Evolutionary conservation across 495 filamentous ascomycete genomes (phyloP).

Genomic region (Margaritispora aquatica): DNA sequence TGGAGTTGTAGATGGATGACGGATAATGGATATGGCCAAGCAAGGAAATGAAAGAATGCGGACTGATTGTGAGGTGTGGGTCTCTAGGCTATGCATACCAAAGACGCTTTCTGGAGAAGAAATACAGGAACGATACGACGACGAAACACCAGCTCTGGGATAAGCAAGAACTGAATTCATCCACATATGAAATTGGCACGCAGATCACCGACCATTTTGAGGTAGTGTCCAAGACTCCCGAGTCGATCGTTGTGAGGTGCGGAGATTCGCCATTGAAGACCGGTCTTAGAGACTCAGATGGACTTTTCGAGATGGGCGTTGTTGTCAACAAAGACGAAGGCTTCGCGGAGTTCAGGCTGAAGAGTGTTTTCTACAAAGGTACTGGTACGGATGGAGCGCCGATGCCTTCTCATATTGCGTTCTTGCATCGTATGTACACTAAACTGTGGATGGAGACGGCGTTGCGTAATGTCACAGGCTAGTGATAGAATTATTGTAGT

Average conservation of each 20-base stretch:
- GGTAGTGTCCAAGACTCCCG: slow-evolving; percentile 58
- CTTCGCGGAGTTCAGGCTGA: slow-evolving; percentile 55
- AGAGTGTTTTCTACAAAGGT: slow-evolving; percentile 46
- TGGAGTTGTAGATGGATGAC: background rate
- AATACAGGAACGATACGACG: slow-evolving; percentile 50
- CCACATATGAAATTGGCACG: slow-evolving; percentile 55
- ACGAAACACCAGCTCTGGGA: slow-evolving; percentile 61
- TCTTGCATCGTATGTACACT: slow-evolving; percentile 58
- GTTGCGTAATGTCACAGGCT: slow-evolving; percentile 26
- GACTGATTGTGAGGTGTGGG: background rate
- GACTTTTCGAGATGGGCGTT: slow-evolving; percentile 63
- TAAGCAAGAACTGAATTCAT: slow-evolving; percentile 42
- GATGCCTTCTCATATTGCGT: slow-evolving; percentile 48
- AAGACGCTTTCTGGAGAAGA: slow-evolving; percentile 51
- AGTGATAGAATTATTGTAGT: no score
- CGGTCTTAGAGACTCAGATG: slow-evolving; percentile 55
- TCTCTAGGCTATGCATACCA: slow-evolving; percentile 62
- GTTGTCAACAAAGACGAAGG: slow-evolving; percentile 51
- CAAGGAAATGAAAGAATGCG: no score
- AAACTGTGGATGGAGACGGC: slow-evolving; percentile 57
- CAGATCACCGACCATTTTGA: slow-evolving; percentile 72
- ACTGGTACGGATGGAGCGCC: slow-evolving; percentile 38
- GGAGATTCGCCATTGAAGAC: slow-evolving; percentile 57
- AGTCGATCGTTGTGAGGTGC: slow-evolving; percentile 56
- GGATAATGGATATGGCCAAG: background rate